Evolutionary conservation across 2,329 filamentous ascomycete genomes (phyloP).

Genomic region (Phaeosphaeriaceae sp.): DNA sequence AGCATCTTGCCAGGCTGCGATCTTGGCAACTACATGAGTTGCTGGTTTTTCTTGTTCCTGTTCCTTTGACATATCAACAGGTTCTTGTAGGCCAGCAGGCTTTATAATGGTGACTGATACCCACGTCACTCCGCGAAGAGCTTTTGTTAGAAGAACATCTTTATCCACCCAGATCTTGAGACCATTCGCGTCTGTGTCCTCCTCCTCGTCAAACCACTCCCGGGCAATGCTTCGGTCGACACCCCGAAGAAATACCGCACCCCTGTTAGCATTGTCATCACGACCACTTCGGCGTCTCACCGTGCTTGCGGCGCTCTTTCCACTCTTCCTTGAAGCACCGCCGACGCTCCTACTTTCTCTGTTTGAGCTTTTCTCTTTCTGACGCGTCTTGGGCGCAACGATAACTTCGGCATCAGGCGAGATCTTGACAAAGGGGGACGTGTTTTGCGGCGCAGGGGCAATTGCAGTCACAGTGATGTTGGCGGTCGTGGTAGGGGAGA

Average conservation of each 20-base stretch:
- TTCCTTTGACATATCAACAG: slow-evolving; percentile 74
- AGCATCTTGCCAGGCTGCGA: slow-evolving; percentile 83
- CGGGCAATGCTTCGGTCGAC: slow-evolving; percentile 72
- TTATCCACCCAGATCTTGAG: slow-evolving; percentile 85
- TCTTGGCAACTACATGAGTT: slow-evolving; percentile 74
- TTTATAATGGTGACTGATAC: slow-evolving; percentile 86
- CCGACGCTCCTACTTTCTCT: slow-evolving; percentile 80
- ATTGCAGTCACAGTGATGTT: slow-evolving; percentile 86
- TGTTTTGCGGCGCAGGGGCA: slow-evolving; percentile 72
- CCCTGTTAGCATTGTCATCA: slow-evolving; percentile 70
- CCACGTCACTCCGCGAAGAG: slow-evolving; percentile 77
- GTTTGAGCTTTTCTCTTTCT: slow-evolving; percentile 68
- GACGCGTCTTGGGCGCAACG: slow-evolving; percentile 88
- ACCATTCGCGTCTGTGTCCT: slow-evolving; percentile 54
- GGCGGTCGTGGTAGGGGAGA: slow-evolving; percentile 93
- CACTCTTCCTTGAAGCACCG: slow-evolving; percentile 78
- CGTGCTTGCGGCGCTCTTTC: slow-evolving; percentile 76
- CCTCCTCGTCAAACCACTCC: slow-evolving; percentile 80
- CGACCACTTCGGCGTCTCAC: slow-evolving; percentile 63
- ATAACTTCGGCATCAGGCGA: slow-evolving; percentile 95
- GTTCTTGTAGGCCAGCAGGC: slow-evolving; percentile 75
- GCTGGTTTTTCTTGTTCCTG: slow-evolving; percentile 64
- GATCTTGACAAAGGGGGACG: slow-evolving; percentile 85
- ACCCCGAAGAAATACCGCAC: slow-evolving; percentile 77
- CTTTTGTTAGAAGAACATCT: slow-evolving; percentile 73